phyloP scores from a whole-genome alignment of 2,329 filamentous ascomycete species.

The Talaromyces sp. region DNA sequence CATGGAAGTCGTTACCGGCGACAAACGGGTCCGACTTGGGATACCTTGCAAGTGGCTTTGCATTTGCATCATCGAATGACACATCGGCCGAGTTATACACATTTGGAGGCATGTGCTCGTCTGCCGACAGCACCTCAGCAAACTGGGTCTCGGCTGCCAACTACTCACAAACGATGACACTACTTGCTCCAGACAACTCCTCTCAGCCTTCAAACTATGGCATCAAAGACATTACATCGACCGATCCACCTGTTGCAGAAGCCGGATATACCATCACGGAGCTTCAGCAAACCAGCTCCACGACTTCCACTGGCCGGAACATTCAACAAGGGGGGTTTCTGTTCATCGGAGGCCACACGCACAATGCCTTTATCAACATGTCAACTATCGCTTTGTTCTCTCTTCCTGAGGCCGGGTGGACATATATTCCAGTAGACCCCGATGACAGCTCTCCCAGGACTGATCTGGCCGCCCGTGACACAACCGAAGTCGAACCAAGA shows the following conservation, averaged over 20 bases:
- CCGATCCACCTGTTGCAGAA: constrained; percentile 68
- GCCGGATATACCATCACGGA: constrained; percentile 82
- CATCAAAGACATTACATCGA: constrained; percentile 41
- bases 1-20: constrained; percentile 47
- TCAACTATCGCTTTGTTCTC: constrained; percentile 83
- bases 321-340: constrained; percentile 75
- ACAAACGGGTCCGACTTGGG: constrained; percentile 44
- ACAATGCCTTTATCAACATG: constrained; percentile 86
- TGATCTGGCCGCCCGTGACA: constrained; percentile 51
- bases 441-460: constrained; percentile 40
- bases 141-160: constrained; percentile 65
- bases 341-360: constrained; percentile 79
- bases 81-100: constrained; percentile 54
- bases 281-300: constrained; percentile 64
- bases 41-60: constrained; percentile 56
- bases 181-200: constrained; percentile 36
- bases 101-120: constrained; percentile 88
- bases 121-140: constrained; percentile 33
- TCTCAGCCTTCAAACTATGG: constrained; percentile 32
- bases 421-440: constrained; percentile 64
- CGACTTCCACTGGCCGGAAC: constrained; percentile 56
- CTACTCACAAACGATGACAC: constrained; percentile 79
- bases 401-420: constrained; percentile 81
- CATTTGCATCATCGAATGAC: constrained; percentile 59
- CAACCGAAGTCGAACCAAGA: constrained; percentile 61